Evolutionary conservation across 2,329 filamentous ascomycete genomes (phyloP), one percentile per base, ranked within the genome.

Genomic region (Exophiala phaeomuriformis): DNA sequence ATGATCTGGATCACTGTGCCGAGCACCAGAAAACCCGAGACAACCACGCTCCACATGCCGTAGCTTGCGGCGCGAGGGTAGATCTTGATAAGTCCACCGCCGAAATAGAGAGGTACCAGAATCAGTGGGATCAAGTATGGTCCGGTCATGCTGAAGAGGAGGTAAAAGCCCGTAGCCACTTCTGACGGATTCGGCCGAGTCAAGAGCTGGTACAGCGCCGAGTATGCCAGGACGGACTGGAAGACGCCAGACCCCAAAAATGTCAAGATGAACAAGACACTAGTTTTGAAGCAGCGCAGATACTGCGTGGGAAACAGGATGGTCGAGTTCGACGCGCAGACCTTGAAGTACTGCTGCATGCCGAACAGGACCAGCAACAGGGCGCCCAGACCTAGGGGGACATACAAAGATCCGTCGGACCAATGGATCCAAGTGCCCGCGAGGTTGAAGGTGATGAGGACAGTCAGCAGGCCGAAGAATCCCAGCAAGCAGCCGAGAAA

Each of bases 371-470:
- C n/a, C 8, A 56, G 6, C 28, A 56, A 19, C 4, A 41, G 2
- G 7, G 19, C 32, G 19, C 56, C 50, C 7, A 56, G 30, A 33
- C 36, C 39, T 9, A 59, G 7, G 2, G 51, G 43, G 27, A 49
- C 42, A 45, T 56, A 51, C 29, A 56, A 29, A 28, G 56, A 49
- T 19, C 30, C 37, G 27, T 40, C 37, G 4, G 50, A 49, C 56
- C 56, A 59, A 3, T 43, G 12, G 4, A 35, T 47, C 28, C 33
- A 39, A 6, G 49, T 52, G 29, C 56, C 56, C 2, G 56, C 50
- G 19, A 53, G 48, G 41, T 59, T 59, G 50, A 59, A 36, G n/a
- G 56, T 32, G 43, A 59, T 49, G 29, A 59, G 49, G 5, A 59
- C 8, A 3, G 40, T 39, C 27, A 56, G 27, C 51, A 59, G 53